Base-by-base conservation (phyloP, 2,329 filamentous ascomycete genomes). In the Aspergillus neoniger region DNA sequence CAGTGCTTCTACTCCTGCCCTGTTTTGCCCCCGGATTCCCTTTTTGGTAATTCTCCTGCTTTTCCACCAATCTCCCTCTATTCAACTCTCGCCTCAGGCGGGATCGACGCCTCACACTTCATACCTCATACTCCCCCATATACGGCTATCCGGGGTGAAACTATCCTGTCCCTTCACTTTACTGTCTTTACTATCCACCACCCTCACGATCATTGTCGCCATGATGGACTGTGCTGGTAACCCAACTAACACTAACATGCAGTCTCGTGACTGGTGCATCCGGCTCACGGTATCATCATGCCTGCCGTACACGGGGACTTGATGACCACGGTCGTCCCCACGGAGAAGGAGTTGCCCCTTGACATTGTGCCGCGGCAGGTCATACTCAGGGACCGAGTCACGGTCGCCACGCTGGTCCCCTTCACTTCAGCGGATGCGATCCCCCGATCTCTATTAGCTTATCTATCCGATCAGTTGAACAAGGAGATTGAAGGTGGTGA, bases 401-500 rank as follows among this genome's bases (percentile, higher is more conserved):
- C 92, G 0, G 86, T 90, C 52, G 92, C 92, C 8, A 96, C 91
- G 1, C 83, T 96, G 48, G 85, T 96, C 54, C 92, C 92, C 9
- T 92, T 96, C 75, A 87, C 87, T 17, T 90, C 89, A n/a, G 85
- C 86, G 17, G 81, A 86, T 59, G 86, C 92, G 72, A 88, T 96
- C n/a, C 92, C 92, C 2, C 80, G 82, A 41, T 88, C 89, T 6
- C 81, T 96, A 60, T 81, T 94, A 38, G 83, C 83, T 41, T 95
- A 96, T 72, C 85, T 96, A 50, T 90, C 86, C 68, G 90, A 92
- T 71, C 89, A 95, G 78, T 84, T 96, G 69, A 94, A 93, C 75
- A 89, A 91, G 77, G 92, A 96, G 77, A 95, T 96, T 70, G 91
- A 95, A 71, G 91, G 91, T 76, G 92, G 92, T 59, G 92, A 96